Evolutionary conservation across 345 rosid species (phyloP), one percentile per base, ranked within the genome.

Genomic region (Eucalyptus erythrocorys): DNA sequence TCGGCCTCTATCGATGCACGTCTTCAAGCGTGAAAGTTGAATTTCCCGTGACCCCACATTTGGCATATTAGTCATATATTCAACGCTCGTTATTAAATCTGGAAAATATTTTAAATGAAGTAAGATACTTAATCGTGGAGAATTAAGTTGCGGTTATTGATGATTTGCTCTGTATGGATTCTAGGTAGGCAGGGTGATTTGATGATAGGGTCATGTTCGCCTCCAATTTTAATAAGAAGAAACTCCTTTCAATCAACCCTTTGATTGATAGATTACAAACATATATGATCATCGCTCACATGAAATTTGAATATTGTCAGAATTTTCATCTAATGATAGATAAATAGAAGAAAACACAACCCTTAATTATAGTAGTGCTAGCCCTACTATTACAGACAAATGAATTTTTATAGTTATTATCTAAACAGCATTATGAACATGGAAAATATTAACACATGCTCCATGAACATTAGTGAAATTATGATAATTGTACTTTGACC

Each of bases 391-490:
- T 51, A 51, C 57, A 7, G 10, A 51, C 57, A 51, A 51, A 19
- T 51, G 57, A 51, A 51, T 51, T 51, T 51, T 51, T 0, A 51
- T 51, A 51, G 24, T 51, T 51, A 51, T 51, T 19, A 6, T 1
- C 24, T 51, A 51, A 51, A 6, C 6, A 51, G 22, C 55, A 17
- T 51, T 51, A 51, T 51, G 10, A 51, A 51, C 21, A 51, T 51
- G 55, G 55, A 51, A 51, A 51, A 51, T 51, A 51, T 51, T 51
- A 19, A 1, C 10, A 51, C 55, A 3, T 51, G 21, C 9, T 51
- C 4, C 0, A 0, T 0, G 10, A 51, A 51, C 10, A 19, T 51
- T 51, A 51, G 24, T 51, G 24, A 51, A 51, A 19, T 51, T 19
- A 51, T 51, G 55, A 19, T 19, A 19, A 3, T 51, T 51, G 55